Evolutionary conservation across 345 rosid species (phyloP).

Genomic region (Salix caprea): DNA sequence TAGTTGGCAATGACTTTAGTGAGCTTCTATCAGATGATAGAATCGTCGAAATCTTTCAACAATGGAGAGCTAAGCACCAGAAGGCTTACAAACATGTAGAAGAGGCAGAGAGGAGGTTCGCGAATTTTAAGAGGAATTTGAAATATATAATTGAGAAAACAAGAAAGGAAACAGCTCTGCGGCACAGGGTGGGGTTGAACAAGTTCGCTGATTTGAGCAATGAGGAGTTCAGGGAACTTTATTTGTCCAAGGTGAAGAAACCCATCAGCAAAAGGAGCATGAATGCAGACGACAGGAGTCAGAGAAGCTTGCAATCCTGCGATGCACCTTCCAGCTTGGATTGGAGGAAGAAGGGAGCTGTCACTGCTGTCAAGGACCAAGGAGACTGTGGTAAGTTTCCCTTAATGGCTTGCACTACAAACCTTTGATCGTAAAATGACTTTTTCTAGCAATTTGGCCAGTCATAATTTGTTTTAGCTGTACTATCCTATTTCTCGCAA

Average conservation of each 20-base stretch:
- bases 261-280: slow-evolving; percentile 24
- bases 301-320: slow-evolving; percentile 30
- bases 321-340: slow-evolving; percentile 55
- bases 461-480: too few relatives aligned
- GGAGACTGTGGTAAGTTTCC: slow-evolving; percentile 47
- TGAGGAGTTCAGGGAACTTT: slow-evolving; percentile 44
- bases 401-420: too few relatives aligned
- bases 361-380: slow-evolving; percentile 54
- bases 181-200: slow-evolving; percentile 46
- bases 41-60: slow-evolving; percentile 40
- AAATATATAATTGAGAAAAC: slow-evolving; percentile 43
- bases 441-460: too few relatives aligned
- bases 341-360: slow-evolving; percentile 62
- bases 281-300: background rate
- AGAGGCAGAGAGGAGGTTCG: slow-evolving; percentile 45
- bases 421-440: too few relatives aligned
- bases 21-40: slow-evolving; percentile 39
- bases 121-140: slow-evolving; percentile 43
- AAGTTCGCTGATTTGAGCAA: slow-evolving; percentile 65
- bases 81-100: slow-evolving; percentile 44
- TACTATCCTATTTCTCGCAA: too few relatives aligned
- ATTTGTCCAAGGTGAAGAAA: slow-evolving; percentile 46
- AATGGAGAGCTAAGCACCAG: slow-evolving; percentile 49
- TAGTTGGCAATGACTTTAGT: slow-evolving; percentile 27
- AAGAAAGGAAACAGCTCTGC: slow-evolving; percentile 8